Evolutionary conservation across 2,329 filamentous ascomycete genomes (phyloP).

Genomic region (Knufia fluminis): DNA sequence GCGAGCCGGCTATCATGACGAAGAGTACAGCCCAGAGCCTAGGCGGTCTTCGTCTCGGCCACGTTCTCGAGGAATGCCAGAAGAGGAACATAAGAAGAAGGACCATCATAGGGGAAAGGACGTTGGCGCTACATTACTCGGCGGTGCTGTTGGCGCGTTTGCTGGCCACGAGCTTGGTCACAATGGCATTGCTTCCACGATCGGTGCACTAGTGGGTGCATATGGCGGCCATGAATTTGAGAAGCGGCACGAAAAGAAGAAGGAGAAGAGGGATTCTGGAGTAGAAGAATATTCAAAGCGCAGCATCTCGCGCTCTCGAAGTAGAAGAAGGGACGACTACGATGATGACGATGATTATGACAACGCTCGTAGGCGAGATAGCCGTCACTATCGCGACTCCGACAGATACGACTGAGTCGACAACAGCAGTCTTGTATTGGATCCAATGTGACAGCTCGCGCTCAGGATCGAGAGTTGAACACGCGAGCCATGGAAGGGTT

Average conservation of each 20-base stretch:
- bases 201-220: constrained; percentile 16
- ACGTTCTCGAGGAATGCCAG: constrained; percentile 12
- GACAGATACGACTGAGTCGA: constrained; percentile 1
- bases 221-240: constrained; percentile 21
- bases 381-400: not conserved
- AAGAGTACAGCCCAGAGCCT: constrained; percentile 5
- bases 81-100: constrained; percentile 11
- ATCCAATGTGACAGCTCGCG: no score
- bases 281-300: not conserved
- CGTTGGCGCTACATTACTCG: constrained; percentile 30
- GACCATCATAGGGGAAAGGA: constrained; percentile 28
- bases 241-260: constrained; percentile 18
- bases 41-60: not conserved
- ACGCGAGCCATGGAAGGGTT: not conserved
- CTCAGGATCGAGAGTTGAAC: no score
- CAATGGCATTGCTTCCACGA: constrained; percentile 13
- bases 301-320: not conserved
- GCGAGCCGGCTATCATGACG: constrained; percentile 13
- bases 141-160: constrained; percentile 29
- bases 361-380: constrained; percentile 1
- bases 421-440: no score
- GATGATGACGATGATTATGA: constrained; percentile 11
- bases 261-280: constrained; percentile 10
- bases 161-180: constrained; percentile 21
- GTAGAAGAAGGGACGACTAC: constrained; percentile 10